A percentile compares a stretch with the other conserved stretches of the same genome.
These are phyloP conservation scores for Peltaster fructicola DNA, from an alignment of 2,329 filamentous ascomycete genomes.

Conservation along the genomic window DNA sequence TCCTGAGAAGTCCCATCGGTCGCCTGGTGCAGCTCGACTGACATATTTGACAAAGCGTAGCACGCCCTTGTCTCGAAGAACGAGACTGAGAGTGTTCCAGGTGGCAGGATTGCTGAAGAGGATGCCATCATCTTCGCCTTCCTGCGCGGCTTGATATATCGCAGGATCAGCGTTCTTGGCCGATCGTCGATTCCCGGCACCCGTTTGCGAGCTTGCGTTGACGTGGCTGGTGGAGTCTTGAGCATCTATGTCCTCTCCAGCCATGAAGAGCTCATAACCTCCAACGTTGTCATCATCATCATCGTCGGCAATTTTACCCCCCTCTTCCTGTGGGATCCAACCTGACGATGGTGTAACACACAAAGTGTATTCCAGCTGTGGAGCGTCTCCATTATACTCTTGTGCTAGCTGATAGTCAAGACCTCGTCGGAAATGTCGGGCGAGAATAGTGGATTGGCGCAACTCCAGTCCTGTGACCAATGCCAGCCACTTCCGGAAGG, in stretches of 20 bases:
- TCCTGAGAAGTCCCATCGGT: constrained; percentile 80
- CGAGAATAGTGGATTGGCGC: constrained; percentile 58
- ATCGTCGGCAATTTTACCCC: constrained; percentile 4
- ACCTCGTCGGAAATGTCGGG: constrained; percentile 70
- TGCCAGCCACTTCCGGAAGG: constrained; percentile 81
- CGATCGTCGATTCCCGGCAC: constrained; percentile 27
- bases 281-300: constrained; percentile 40
- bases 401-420: constrained; percentile 88
- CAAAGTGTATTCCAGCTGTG: constrained; percentile 73
- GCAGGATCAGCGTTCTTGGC: constrained; percentile 48
- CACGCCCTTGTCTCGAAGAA: constrained; percentile 69
- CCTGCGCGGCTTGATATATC: constrained; percentile 56
- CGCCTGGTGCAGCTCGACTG: constrained; percentile 61
- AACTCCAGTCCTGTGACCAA: constrained; percentile 62
- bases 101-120: constrained; percentile 49
- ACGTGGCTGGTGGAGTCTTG: constrained; percentile 21
- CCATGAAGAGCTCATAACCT: constrained; percentile 86
- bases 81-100: constrained; percentile 88
- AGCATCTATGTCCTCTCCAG: constrained; percentile 43
- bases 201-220: constrained; percentile 24
- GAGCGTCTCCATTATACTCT: constrained; percentile 52
- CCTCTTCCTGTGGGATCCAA: constrained; percentile 48
- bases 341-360: constrained; percentile 69
- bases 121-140: constrained; percentile 50
- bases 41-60: constrained; percentile 96